Evolutionary conservation across 305 asterid genomes (phyloP), one percentile per base, ranked within the genome.

Genomic region (Salvia sclarea): DNA sequence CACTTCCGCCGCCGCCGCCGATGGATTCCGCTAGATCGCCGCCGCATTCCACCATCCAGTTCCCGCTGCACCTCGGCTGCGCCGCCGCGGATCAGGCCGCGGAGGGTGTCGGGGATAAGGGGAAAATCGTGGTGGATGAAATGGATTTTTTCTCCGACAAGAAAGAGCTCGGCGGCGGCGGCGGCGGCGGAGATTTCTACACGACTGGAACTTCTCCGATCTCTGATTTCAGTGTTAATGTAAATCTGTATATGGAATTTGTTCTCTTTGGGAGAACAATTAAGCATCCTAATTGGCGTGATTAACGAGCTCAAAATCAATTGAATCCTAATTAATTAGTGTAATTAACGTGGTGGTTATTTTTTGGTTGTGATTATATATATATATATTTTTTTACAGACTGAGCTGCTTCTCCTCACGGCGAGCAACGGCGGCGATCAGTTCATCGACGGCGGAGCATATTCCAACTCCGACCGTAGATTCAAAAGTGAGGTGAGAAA

Each of bases 121-220:
- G 85, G 37, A 77, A 54, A 50, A 20, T 33, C 63, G 10, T n/a
- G 50, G 9, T 58, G 0, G 74, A 58, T 69, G 96, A 86, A 54
- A 84, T 83, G 97, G 91, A 91, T 75, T 91, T 91, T 56, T 91
- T 91, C 70, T 70, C 91, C 9, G 80, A 80, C 35, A 79, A 79
- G 44, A 80, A 75, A 44, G 75, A 53, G 0, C 61, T 67, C 6
- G 53, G 37, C 60, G 41, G 57, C 49, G 65, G 58, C 60, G 24
- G 37, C 37, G 59, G 69, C 8, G 12, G 75, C 5, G 11, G 57
- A 6, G 68, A 62, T 13, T 71, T 24, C 2, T 47, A 77, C 60
- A 50, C 66, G n/a, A 74, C 47, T 10, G 82, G 47, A 3, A 64
- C 73, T 22, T 66, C 76, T 30, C 50, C 48, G 20, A 64, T 68